Evolutionary conservation across 345 rosid genomes (phyloP).

Genomic region (Pelargonium nanum): DNA sequence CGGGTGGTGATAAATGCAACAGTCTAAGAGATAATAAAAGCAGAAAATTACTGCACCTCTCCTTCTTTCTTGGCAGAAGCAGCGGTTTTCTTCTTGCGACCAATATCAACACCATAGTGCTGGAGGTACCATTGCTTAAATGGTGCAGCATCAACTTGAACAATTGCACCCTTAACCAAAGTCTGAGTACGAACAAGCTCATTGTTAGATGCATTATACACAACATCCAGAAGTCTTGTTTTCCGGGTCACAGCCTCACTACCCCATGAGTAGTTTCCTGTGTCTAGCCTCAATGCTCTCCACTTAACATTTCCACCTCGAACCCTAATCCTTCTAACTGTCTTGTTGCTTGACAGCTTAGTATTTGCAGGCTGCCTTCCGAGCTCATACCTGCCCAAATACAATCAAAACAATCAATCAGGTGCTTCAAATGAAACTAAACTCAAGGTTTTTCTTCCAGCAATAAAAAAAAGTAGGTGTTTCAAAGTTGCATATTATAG

Average conservation of each 20-base stretch:
- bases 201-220: slow-evolving; percentile 81
- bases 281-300: slow-evolving; percentile 79
- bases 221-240: slow-evolving; percentile 74
- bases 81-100: slow-evolving; percentile 60
- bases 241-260: slow-evolving; percentile 81
- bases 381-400: slow-evolving; percentile 71
- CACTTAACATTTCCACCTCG: slow-evolving; percentile 85
- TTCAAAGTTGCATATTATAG: too few species aligned
- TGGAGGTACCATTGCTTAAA: slow-evolving; percentile 63
- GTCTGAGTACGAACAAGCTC: slow-evolving; percentile 84
- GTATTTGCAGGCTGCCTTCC: slow-evolving; percentile 85
- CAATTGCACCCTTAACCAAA: slow-evolving; percentile 58
- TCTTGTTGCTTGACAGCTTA: slow-evolving; percentile 75
- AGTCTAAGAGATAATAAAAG: neutral
- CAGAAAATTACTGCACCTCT: slow-evolving; percentile 25
- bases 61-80: slow-evolving; percentile 41
- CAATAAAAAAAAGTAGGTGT: neutral
- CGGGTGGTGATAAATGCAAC: too few species aligned
- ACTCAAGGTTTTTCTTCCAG: neutral
- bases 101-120: slow-evolving; percentile 66
- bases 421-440: too few species aligned
- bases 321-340: slow-evolving; percentile 72
- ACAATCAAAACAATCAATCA: neutral
- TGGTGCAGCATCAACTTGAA: slow-evolving; percentile 68
- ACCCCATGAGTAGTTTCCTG: slow-evolving; percentile 86